These are phyloP conservation scores for Torulaspora maleeae DNA, from an alignment of 805 yeast genomes.

Conservation along the genomic window DNA sequence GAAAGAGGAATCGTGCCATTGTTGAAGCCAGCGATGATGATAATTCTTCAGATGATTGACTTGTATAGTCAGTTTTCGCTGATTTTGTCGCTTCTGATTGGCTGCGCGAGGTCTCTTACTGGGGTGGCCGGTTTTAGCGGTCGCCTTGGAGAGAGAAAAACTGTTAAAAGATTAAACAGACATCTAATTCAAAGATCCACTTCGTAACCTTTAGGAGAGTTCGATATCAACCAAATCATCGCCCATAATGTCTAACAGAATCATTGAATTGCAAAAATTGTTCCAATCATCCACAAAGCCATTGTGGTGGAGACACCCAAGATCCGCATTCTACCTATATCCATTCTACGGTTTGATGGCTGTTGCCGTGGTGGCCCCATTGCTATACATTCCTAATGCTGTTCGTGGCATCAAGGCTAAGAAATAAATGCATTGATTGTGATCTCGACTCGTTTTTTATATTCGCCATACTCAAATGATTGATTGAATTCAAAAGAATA, in stretches of 20 bases:
- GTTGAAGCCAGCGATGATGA: constrained; percentile 32
- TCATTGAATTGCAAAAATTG: constrained; percentile 54
- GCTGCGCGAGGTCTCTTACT: constrained; percentile 2
- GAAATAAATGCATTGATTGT: constrained; percentile 12
- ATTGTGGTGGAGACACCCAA: constrained; percentile 58
- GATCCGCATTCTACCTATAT: constrained; percentile 65
- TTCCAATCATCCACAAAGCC: constrained; percentile 57
- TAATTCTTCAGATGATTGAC: background rate
- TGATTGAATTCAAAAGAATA: background rate
- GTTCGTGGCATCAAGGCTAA: constrained; percentile 58
- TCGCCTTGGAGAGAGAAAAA: constrained; percentile 1
- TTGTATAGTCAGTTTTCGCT: background rate
- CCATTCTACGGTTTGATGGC: constrained; percentile 77
- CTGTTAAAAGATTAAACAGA: background rate
- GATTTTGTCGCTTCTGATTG: constrained; percentile 11
- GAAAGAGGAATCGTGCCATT: constrained; percentile 22
- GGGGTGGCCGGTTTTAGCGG: constrained; percentile 8
- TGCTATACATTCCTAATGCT: constrained; percentile 70
- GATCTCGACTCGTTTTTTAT: constrained; percentile 3
- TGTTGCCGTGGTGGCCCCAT: constrained; percentile 59
- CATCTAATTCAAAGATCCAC: background rate
- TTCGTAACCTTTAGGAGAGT: background rate
- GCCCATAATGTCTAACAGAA: constrained; percentile 39
- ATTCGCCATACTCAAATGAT: background rate
- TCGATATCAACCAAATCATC: background rate